Evolutionary conservation across 257 asterid species (phyloP), one percentile per base, ranked within the genome.

Genomic region (Catharanthus roseus): DNA sequence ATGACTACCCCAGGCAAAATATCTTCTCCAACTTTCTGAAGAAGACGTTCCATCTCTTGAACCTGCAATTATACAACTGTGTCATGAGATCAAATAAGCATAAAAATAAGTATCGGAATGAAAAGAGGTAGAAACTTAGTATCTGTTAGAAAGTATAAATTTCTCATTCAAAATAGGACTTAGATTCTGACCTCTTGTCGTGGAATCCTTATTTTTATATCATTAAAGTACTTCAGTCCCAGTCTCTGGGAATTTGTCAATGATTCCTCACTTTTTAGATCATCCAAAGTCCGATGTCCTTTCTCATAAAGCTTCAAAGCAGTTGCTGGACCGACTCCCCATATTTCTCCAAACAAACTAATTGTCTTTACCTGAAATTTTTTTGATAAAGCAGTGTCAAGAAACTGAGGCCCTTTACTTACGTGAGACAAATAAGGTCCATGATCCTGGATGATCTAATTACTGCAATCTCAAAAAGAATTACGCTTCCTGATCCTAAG

Each of bases 291-390:
- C 70, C 96, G 85, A 75, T 88, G 83, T 42, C 99, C 99, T 86
- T 91, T 93, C 79, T 89, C 99, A 65, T 89, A 93, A 77, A 89
- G 92, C 78, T 93, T 93, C 84, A 81, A 68, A 33, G 96, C 96
- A 74, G 96, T 89, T 68, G 93, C 86, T 45, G 96, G 96, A 74
- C 99, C 99, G 47, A 93, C 69, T 51, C 97, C 99, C 99, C 99
- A 93, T 55, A 93, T 88, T 78, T 93, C 97, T 81, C 95, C 99
- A 83, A 93, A 91, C 78, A 91, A 86, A 82, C 93, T 88, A 82
- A 89, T 86, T 10, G 99, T 78, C 77, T 77, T 87, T 29, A 88
- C 95, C 99, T 93, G 87, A 74, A 57, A 71, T 47, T 39, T 50
- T 49, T 65, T 42, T 69, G 47, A 65, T 72, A 75, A 67, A 51